Evolutionary conservation across 768 basidiomycete species (phyloP), one percentile per base, ranked within the genome.

Genomic region (Mycena kentingensis): DNA sequence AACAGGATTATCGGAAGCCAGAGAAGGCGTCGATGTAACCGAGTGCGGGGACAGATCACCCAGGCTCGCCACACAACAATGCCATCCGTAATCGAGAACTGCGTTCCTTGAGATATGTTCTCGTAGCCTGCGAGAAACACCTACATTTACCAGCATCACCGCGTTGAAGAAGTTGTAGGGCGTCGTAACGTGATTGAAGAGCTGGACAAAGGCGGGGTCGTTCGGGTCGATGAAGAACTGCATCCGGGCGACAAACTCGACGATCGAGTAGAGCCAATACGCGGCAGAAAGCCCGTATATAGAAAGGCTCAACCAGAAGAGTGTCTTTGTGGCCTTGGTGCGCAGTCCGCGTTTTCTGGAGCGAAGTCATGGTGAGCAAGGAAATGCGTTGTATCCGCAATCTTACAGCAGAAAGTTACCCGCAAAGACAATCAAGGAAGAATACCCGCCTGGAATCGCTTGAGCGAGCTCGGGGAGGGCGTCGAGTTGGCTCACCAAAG

Each of bases 381-480:
- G 34, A 41, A 21, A 34, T 25, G 27, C 28, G 32, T 29, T 16
- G 36, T 11, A 28, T 39, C 34, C 32, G 46, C 19, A 49, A 25
- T 25, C 53, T 25, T 43, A 54, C 53, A 54, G 36, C 16, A 45
- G 42, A 21, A 49, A 41, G 29, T 47, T 38, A n/a, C 47, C 44
- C 38, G 53, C 49, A 28, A 54, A 35, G 19, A 49, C 26, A 19
- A 54, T 49, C 42, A 54, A 49, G 32, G 45, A 46, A n/a, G 53
- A 31, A 26, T 54, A 54, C 45, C 52, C 52, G 21, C 52, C 52
- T 54, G 12, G 37, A 39, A 29, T 16, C 21, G 34, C 36, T 12
- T 13, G 21, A 24, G 39, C 43, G 19, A 46, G 52, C 39, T 41
- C 13, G 15, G 6, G 32, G 38, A 38, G 31, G 32, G 31, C 28